Evolutionary conservation across 208 protist species (phyloP).

Genomic region (Acanthamoeba divionensis): DNA sequence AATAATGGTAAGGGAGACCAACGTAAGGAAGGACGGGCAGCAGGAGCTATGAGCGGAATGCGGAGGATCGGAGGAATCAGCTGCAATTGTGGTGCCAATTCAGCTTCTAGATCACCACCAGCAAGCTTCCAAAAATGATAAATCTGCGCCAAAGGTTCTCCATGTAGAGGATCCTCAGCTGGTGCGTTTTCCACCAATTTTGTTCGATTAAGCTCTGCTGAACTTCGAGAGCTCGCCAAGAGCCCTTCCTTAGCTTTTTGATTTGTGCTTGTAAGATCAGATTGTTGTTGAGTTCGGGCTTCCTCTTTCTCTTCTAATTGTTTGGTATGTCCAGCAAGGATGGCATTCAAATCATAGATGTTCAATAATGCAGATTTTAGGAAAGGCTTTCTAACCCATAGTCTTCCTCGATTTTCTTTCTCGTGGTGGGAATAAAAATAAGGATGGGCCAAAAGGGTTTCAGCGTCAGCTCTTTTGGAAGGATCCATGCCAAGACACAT

Average conservation of each 20-base stretch:
- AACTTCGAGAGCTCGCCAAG: no score
- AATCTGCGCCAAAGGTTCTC: constrained; percentile 9
- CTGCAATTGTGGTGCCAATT: constrained; percentile 8
- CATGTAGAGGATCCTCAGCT: neutral
- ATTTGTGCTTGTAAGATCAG: no score
- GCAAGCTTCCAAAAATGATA: constrained; percentile 64
- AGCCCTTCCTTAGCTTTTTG: no score
- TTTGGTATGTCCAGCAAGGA: neutral
- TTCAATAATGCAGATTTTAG: constrained; percentile 13
- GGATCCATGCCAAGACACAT: neutral
- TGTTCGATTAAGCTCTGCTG: no score
- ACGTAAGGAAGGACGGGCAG: neutral
- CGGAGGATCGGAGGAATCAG: constrained; percentile 51
- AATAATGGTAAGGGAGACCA: neutral
- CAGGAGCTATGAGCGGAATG: constrained; percentile 49
- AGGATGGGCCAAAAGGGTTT: neutral
- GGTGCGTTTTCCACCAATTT: no score
- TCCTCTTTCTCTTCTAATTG: no score
- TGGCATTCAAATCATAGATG: neutral
- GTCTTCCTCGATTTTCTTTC: neutral
- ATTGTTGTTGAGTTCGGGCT: no score
- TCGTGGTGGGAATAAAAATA: constrained; percentile 26
- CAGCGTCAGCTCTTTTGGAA: neutral
- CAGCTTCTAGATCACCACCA: constrained; percentile 60
- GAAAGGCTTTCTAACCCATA: constrained; percentile 35